These are phyloP conservation scores for Tothia fuscella DNA, from an alignment of 2,329 filamentous ascomycete genomes.

Conservation along the genomic window DNA sequence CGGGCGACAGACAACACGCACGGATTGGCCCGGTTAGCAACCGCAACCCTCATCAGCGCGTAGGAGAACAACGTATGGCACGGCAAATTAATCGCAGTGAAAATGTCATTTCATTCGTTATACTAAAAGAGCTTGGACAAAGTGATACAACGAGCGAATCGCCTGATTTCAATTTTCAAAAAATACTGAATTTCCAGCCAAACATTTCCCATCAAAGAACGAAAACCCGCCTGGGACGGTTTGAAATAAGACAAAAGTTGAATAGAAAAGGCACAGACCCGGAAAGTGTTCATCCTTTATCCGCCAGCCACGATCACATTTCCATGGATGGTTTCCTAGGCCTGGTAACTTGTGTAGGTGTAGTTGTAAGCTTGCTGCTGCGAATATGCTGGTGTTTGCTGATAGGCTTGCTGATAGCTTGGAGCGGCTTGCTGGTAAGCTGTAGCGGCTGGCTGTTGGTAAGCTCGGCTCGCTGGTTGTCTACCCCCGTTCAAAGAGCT, in stretches of 20 bases:
- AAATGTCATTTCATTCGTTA: constrained; percentile 11
- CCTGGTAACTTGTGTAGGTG: background rate
- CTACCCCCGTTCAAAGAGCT: constrained; percentile 20
- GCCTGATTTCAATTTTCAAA: constrained; percentile 1
- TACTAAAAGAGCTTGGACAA: background rate
- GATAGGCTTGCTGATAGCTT: background rate
- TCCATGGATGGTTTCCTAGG: background rate
- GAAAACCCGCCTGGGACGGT: background rate
- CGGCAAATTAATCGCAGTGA: constrained; percentile 6
- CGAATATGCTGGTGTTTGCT: background rate
- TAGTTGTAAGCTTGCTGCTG: background rate
- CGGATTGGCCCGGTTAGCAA: constrained; percentile 6
- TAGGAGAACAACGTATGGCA: background rate
- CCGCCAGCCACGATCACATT: constrained; percentile 1
- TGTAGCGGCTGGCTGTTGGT: background rate
- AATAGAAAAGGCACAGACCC: background rate
- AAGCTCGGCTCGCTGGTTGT: constrained; percentile 10
- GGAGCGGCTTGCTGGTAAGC: background rate
- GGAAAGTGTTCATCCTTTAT: background rate
- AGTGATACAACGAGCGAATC: constrained; percentile 9
- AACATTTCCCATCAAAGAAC: background rate
- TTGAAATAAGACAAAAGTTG: constrained; percentile 3
- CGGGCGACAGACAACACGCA: constrained; percentile 5
- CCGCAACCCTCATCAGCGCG: background rate
- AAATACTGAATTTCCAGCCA: constrained; percentile 1